Evolutionary conservation across 2,329 filamentous ascomycete species (phyloP), one percentile per base, ranked within the genome.

Genomic region (Hypoxylon sp.): DNA sequence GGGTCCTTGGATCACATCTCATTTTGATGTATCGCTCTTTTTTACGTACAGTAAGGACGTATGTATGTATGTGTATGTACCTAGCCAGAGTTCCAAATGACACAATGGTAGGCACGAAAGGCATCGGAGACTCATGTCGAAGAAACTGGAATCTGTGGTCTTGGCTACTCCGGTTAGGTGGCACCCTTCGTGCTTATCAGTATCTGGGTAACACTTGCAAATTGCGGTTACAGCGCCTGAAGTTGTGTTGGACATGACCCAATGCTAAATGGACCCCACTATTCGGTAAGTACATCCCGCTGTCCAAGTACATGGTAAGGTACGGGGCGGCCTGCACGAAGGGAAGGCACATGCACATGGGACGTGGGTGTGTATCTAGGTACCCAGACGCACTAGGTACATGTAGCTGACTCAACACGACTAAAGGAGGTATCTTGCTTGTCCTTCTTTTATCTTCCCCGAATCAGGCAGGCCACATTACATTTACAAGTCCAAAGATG

Each of bases 401-500:
- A 56, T n/a, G n/a, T 67, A 58, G 51, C 56, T 69, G 64, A 69
- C 63, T 67, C 61, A 41, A 59, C 45, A 48, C 34, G 47, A 41
- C 34, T 51, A 61, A 59, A 61, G 29, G 29, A 21, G 39, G 41
- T 55, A 6, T 46, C 52, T 52, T 23, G 19, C 34, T 29, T 45
- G 39, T 59, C 48, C 19, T 50, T 32, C 25, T 64, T 63, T 58
- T 62, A 63, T 69, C 61, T 65, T 25, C 51, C 60, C 66, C 69
- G 57, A 71, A 71, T 71, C 62, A 68, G 69, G 69, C 57, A 71
- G 69, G 67, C 64, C 64, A 56, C 52, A 46, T 53, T 16, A 47
- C 46, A 52, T 45, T 32, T 30, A 54, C 53, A 63, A 48, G 48
- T 43, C 37, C 34, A 51, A 55, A 52, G 37, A 47, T 58, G 66